Evolutionary conservation across 2,329 filamentous ascomycete genomes (phyloP).

Genomic region (Raffaelea deltoideospora): DNA sequence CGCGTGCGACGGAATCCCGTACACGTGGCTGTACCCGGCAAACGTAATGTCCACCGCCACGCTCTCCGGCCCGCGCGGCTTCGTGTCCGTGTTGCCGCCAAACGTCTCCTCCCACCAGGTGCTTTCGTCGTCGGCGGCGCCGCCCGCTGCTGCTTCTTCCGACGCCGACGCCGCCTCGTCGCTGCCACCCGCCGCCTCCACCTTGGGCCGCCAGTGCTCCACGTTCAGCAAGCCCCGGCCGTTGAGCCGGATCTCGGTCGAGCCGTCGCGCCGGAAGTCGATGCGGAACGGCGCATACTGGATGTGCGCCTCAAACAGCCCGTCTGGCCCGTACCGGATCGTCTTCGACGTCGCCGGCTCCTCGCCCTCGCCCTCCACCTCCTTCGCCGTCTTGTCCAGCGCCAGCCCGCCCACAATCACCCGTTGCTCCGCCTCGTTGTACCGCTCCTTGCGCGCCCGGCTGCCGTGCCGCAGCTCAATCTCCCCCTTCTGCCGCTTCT

Average conservation of each 20-base stretch:
- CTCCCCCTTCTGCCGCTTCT: conserved; percentile 74
- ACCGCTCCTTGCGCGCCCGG: conserved; percentile 74
- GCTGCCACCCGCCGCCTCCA: conserved; percentile 45
- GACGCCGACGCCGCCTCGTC: no score
- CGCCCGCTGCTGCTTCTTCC: conserved; percentile 22
- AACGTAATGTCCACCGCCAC: conserved; percentile 85
- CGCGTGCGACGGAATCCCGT: conserved; percentile 85
- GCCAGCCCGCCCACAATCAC: conserved; percentile 69
- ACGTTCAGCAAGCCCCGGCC: conserved; percentile 80
- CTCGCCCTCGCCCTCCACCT: conserved; percentile 50
- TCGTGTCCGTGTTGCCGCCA: conserved; percentile 86
- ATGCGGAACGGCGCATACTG: conserved; percentile 69
- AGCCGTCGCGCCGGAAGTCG: conserved; percentile 72
- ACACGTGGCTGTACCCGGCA: conserved; percentile 81
- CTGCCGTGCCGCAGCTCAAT: conserved; percentile 80
- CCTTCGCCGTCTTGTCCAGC: conserved; percentile 57
- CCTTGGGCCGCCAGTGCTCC: conserved; percentile 87
- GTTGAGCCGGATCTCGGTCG: conserved; percentile 76
- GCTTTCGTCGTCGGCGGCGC: conserved; percentile 52
- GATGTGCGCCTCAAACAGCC: conserved; percentile 69
- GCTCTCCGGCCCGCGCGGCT: conserved; percentile 89
- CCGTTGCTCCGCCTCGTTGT: conserved; percentile 83
- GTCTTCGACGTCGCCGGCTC: conserved; percentile 56
- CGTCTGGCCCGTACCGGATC: conserved; percentile 63
- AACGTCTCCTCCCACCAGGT: conserved; percentile 98